Evolutionary conservation across 495 filamentous ascomycete species (phyloP).

Genomic region (Podospora fimiseda): DNA sequence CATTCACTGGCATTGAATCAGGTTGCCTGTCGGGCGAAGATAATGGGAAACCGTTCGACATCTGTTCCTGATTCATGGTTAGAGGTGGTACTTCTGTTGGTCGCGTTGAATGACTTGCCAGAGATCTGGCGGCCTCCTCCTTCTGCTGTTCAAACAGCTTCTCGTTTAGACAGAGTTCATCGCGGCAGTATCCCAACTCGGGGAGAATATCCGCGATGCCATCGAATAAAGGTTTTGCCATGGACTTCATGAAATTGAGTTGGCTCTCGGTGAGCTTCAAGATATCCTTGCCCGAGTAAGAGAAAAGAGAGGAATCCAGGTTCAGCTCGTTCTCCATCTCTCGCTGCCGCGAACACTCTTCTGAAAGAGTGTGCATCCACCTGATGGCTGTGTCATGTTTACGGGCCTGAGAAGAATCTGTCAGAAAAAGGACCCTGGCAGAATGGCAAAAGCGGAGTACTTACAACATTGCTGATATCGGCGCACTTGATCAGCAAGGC

Average conservation of each 20-base stretch:
- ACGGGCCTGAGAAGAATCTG: slow-evolving; percentile 54
- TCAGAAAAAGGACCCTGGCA: slow-evolving; percentile 20
- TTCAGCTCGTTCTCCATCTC: slow-evolving; percentile 82
- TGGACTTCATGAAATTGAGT: slow-evolving; percentile 92
- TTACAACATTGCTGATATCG: slow-evolving; percentile 95
- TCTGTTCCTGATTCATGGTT: slow-evolving; percentile 19
- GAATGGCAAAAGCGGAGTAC: slow-evolving; percentile 22
- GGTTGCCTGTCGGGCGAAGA: slow-evolving; percentile 5
- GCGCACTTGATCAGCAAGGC: slow-evolving; percentile 94
- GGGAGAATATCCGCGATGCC: slow-evolving; percentile 78
- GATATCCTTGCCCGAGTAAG: slow-evolving; percentile 76
- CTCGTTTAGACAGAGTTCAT: slow-evolving; percentile 72
- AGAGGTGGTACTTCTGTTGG: too few species aligned
- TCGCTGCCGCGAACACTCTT: slow-evolving; percentile 90
- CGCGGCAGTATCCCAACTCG: slow-evolving; percentile 70
- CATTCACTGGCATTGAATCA: slow-evolving; percentile 33
- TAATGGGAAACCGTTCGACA: slow-evolving; percentile 25
- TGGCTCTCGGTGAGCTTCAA: slow-evolving; percentile 80
- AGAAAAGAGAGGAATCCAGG: slow-evolving; percentile 79
- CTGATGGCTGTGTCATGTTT: slow-evolving; percentile 71
- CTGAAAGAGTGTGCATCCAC: slow-evolving; percentile 87
- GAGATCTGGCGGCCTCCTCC: too few species aligned
- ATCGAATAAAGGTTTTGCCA: slow-evolving; percentile 85
- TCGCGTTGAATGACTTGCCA: too few species aligned
- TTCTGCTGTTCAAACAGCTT: slow-evolving; percentile 52